phyloP scores from a whole-genome alignment of 495 filamentous ascomycete genomes.

The Penicillium malachiteum region DNA sequence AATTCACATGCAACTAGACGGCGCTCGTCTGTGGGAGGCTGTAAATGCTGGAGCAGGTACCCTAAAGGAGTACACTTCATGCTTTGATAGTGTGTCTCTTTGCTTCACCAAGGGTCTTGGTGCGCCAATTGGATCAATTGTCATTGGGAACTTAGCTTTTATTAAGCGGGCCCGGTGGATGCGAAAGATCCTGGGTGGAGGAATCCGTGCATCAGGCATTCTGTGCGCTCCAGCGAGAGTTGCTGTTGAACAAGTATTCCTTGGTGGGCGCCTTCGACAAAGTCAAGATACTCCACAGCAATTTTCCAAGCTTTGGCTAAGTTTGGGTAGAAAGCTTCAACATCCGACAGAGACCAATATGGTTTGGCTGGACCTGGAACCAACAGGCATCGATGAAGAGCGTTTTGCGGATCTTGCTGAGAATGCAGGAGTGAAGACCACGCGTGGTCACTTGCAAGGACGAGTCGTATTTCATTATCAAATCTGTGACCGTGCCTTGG shows the following conservation, averaged over 20 bases:
- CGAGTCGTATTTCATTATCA: background rate
- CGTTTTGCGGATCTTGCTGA: background rate
- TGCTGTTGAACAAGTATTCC: background rate
- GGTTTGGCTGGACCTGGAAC: background rate
- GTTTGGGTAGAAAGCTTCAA: background rate
- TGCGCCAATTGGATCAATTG: background rate
- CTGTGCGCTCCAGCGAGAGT: background rate
- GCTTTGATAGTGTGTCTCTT: background rate
- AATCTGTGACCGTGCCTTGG: background rate
- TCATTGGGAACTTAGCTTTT: background rate
- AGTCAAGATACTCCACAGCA: background rate
- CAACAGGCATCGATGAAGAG: background rate
- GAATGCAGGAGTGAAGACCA: background rate
- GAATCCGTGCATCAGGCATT: background rate
- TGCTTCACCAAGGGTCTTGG: slow-evolving; percentile 1
- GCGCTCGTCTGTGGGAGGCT: slow-evolving; percentile 82
- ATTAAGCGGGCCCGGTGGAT: background rate
- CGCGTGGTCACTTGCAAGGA: background rate
- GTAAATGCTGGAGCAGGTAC: slow-evolving; percentile 45
- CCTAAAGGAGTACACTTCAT: background rate
- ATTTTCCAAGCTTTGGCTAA: background rate
- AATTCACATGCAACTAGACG: slow-evolving; percentile 79
- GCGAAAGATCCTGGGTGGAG: background rate
- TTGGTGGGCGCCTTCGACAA: background rate
- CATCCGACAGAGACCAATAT: background rate